A percentile compares a stretch with the other conserved stretches of the same genome.
phyloP scores from a whole-genome alignment of 805 yeast species.

The Metschnikowia santaceciliae region DNA sequence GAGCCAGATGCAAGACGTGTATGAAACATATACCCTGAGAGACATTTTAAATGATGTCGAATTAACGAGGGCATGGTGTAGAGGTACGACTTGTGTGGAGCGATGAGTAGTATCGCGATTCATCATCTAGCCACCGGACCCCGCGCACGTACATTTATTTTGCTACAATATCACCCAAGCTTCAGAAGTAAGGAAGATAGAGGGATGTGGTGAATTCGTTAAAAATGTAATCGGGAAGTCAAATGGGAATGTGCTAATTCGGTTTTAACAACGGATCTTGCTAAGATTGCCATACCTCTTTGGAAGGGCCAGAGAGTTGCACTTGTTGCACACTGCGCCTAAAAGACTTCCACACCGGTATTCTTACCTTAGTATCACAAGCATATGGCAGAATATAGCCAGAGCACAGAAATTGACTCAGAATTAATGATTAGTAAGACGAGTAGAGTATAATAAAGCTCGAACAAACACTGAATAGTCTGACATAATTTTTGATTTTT shows the following conservation, averaged over 20 bases:
- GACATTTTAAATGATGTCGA: not conserved
- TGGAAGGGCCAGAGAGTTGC: too few relatives aligned
- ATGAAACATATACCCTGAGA: not conserved
- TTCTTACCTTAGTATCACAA: not conserved
- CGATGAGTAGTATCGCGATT: conserved; percentile 1
- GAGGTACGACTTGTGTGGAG: not conserved
- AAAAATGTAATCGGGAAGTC: too few relatives aligned
- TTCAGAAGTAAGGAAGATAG: not conserved
- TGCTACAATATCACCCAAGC: not conserved
- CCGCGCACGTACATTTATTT: not conserved
- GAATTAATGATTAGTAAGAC: not conserved
- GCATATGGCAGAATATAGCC: not conserved
- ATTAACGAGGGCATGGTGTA: not conserved
- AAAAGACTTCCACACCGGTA: not conserved
- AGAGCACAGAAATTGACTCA: not conserved
- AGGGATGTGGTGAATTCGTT: too few relatives aligned
- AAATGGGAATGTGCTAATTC: too few relatives aligned
- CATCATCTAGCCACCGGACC: not conserved
- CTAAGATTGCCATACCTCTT: too few relatives aligned
- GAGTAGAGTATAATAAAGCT: not conserved
- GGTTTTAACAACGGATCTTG: too few relatives aligned
- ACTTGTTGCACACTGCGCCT: not conserved
- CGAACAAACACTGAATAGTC: not conserved
- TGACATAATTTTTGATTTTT: not conserved
- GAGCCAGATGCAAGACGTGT: not conserved